Conservation (phyloP, 306 rosid species). For the Rosa lucieae region DNA sequence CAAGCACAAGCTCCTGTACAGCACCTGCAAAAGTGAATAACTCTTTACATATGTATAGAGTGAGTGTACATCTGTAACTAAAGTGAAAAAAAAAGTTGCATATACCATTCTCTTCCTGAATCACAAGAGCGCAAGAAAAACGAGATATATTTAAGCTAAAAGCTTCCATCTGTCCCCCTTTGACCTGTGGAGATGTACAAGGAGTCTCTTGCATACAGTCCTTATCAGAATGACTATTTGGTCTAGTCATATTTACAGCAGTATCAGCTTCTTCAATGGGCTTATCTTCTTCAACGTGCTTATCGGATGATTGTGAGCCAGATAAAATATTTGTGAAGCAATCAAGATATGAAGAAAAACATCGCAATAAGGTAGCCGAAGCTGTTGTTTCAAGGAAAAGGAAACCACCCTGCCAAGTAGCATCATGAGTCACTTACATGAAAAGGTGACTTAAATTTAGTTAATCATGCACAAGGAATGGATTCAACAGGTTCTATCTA, state of each 20-base stretch:
- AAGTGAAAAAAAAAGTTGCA: conserved; percentile 15
- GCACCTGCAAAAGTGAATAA: conserved; percentile 53
- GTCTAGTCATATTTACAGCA: conserved; percentile 31
- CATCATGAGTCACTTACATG: conserved; percentile 27
- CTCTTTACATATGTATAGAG: conserved; percentile 17
- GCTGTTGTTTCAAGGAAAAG: conserved; percentile 66
- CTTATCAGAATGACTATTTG: conserved; percentile 22
- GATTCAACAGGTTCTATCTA: conserved; percentile 9
- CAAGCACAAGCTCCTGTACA: conserved; percentile 59
- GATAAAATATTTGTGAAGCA: conserved; percentile 46
- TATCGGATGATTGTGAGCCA: conserved; percentile 31
- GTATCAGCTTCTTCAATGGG: conserved; percentile 32
- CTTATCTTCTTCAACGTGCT: conserved; percentile 32
- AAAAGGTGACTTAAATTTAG: conserved; percentile 17
- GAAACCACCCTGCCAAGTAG: conserved; percentile 74
- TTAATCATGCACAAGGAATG: conserved; percentile 17
- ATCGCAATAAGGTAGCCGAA: conserved; percentile 47
- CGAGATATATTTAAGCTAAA: conserved; percentile 54
- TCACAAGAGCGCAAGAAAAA: conserved; percentile 50
- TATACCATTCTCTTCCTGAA: conserved; percentile 68
- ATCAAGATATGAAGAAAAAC: conserved; percentile 45
- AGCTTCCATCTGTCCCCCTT: conserved; percentile 42
- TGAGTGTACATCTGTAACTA: not conserved
- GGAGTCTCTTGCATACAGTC: conserved; percentile 38
- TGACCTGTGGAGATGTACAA: conserved; percentile 39